phyloP scores from a whole-genome alignment of 2,329 filamentous ascomycete genomes.

The Aschersonia sp. region DNA sequence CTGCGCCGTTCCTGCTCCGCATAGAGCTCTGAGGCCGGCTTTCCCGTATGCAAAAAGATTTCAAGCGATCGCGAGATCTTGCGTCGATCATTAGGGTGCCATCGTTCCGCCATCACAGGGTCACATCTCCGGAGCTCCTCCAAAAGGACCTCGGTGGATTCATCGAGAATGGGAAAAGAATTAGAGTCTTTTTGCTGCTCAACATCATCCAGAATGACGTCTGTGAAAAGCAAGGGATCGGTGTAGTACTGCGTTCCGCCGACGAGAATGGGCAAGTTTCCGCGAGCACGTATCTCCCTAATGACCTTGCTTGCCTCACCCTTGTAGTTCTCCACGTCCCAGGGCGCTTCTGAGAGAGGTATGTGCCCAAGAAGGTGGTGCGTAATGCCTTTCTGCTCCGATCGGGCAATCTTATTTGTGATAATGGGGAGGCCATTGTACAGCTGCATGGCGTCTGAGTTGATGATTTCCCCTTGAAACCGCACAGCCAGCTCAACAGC shows the following conservation, averaged over 20 bases:
- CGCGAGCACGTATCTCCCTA: slow-evolving; percentile 60
- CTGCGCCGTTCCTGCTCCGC: slow-evolving; percentile 50
- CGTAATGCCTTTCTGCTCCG: slow-evolving; percentile 65
- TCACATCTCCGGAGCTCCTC: slow-evolving; percentile 66
- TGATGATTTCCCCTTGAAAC: slow-evolving; percentile 89
- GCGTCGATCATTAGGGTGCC: slow-evolving; percentile 86
- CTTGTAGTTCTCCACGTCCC: slow-evolving; percentile 70
- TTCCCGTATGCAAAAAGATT: slow-evolving; percentile 75
- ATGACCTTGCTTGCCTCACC: slow-evolving; percentile 55
- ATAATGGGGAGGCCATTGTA: slow-evolving; percentile 86
- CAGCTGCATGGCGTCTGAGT: slow-evolving; percentile 96
- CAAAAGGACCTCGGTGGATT: slow-evolving; percentile 56
- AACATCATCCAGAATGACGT: slow-evolving; percentile 39
- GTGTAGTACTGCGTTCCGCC: slow-evolving; percentile 95
- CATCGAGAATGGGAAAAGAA: slow-evolving; percentile 56
- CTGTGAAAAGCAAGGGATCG: slow-evolving; percentile 66
- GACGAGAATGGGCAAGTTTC: slow-evolving; percentile 77
- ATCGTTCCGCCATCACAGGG: slow-evolving; percentile 74
- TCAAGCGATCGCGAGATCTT: slow-evolving; percentile 85
- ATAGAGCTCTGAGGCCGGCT: slow-evolving; percentile 74
- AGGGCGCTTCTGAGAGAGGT: slow-evolving; percentile 60
- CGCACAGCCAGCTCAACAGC: slow-evolving; percentile 74
- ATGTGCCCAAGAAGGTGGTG: slow-evolving; percentile 83
- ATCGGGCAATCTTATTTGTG: slow-evolving; percentile 74
- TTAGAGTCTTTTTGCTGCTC: slow-evolving; percentile 16